phyloP scores from a whole-genome alignment of 345 rosid genomes.

The Combretum micranthum region DNA sequence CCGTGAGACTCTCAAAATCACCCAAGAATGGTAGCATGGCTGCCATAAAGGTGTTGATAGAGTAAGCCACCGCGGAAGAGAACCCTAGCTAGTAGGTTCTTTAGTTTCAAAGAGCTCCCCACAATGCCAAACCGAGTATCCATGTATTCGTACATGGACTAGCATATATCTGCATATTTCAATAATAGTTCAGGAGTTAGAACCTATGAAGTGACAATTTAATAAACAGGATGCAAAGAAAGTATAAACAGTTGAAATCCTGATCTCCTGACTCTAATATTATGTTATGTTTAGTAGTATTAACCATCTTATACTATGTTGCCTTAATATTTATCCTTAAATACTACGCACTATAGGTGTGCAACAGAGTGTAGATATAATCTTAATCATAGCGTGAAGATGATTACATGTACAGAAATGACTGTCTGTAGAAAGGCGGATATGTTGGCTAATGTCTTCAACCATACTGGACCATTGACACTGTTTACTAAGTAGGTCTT shows the following conservation, averaged over 20 bases:
- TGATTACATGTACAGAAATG: slow-evolving; percentile 70
- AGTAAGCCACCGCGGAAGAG: slow-evolving; percentile 75
- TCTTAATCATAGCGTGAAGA: slow-evolving; percentile 1
- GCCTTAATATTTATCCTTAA: not conserved
- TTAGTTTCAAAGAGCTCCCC: slow-evolving; percentile 51
- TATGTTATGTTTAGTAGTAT: too few relatives aligned
- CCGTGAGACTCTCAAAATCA: slow-evolving; percentile 85
- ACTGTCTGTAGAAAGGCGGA: slow-evolving; percentile 79
- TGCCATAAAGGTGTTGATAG: slow-evolving; percentile 57
- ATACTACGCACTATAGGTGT: not conserved
- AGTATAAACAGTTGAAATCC: not conserved
- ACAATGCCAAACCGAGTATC: slow-evolving; percentile 72
- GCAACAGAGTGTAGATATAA: not conserved
- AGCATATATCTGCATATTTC: slow-evolving; percentile 59
- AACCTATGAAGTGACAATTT: too few relatives aligned
- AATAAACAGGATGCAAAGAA: not conserved
- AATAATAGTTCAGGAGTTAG: not conserved
- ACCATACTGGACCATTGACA: slow-evolving; percentile 71
- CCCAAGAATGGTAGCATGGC: slow-evolving; percentile 89
- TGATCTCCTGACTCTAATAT: not conserved
- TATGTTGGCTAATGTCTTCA: slow-evolving; percentile 67
- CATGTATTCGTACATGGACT: slow-evolving; percentile 86
- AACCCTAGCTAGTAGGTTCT: slow-evolving; percentile 54
- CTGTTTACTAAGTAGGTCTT: slow-evolving; percentile 63
- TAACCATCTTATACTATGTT: not conserved